Evolutionary conservation across 1,139 yeast species (phyloP).

Genomic region (Arxiozyma bovina): DNA sequence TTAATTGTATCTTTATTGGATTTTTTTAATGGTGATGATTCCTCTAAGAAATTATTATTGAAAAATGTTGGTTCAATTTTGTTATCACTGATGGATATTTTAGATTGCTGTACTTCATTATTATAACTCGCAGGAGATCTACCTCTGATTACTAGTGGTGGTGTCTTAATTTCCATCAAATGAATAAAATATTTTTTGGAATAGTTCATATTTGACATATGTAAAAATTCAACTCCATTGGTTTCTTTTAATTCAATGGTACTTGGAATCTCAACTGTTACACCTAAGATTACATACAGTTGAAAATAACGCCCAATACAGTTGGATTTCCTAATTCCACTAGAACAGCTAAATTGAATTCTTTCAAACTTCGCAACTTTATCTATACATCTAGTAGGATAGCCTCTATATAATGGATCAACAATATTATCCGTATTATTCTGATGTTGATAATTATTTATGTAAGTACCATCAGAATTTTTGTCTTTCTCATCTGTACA

Average conservation of each 20-base stretch:
- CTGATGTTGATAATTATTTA: no score
- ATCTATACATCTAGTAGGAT: slow-evolving; percentile 45
- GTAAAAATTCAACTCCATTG: slow-evolving; percentile 6
- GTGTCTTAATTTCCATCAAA: slow-evolving; percentile 42
- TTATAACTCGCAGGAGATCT: slow-evolving; percentile 57
- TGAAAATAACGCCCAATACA: slow-evolving; percentile 43
- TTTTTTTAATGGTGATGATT: not conserved
- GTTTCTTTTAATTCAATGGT: not conserved
- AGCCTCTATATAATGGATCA: slow-evolving; percentile 1
- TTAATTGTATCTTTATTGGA: not conserved
- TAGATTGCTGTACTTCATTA: not conserved
- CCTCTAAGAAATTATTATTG: not conserved
- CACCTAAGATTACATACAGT: slow-evolving; percentile 49
- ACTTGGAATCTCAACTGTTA: slow-evolving; percentile 33
- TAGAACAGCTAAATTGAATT: slow-evolving; percentile 57
- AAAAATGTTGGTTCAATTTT: not conserved
- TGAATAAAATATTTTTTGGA: slow-evolving; percentile 20
- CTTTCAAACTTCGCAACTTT: slow-evolving; percentile 61
- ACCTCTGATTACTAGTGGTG: slow-evolving; percentile 58
- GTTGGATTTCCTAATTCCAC: slow-evolving; percentile 44
- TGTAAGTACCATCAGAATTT: not conserved
- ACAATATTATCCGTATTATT: not conserved
- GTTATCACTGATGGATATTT: not conserved
- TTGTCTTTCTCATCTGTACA: slow-evolving; percentile 7
- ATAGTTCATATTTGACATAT: slow-evolving; percentile 7